Base-by-base conservation (phyloP, 306 rosid species). In the Vicia faba region DNA sequence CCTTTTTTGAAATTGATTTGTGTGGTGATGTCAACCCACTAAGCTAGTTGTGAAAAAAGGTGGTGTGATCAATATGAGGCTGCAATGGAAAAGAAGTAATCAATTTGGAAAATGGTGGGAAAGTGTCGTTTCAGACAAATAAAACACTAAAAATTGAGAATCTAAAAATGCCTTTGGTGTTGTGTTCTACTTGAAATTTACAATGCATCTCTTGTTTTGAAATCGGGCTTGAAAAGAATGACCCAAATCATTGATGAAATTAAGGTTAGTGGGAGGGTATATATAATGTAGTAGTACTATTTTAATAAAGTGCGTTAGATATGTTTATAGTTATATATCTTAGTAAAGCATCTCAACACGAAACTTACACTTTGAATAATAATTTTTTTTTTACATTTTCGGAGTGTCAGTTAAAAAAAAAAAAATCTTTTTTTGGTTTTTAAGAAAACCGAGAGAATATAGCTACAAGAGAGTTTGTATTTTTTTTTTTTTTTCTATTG, bases 21-120 rank as follows among this genome's bases (percentile, higher is more conserved):
- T 28, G 80, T 61, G 75, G 56, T 62, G 40, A 46, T 43, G 59
- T 69, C 53, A 53, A 70, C 61, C 54, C 71, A 41, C 54, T 3
- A n/a, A 29, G 31, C 56, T 53, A 41, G 67, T 13, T 35, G 8
- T 38, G 18, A 1, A 53, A 41, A 38, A 38, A 44, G 25, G 26
- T 41, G 16, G 25, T 10, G 35, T 62, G n/a, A 64, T 64, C 28
- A 57, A 14, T 28, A 63, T 26, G 76, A 70, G 72, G 76, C 72
- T 62, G 39, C 72, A 0, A n/a, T 16, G 62, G 38, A 61, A 62
- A 54, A 36, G 44, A 26, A 73, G 46, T 28, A 61, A 68, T 19
- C 69, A 59, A n/a, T n/a, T n/a, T 13, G 58, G 69, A 68, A 49
- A 66, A 25, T n/a, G 74, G 60, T 61, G 48, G 61, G 19, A 49